phyloP scores from a whole-genome alignment of 352 stramenopile genomes.

The Thalassiosira gravida region DNA sequence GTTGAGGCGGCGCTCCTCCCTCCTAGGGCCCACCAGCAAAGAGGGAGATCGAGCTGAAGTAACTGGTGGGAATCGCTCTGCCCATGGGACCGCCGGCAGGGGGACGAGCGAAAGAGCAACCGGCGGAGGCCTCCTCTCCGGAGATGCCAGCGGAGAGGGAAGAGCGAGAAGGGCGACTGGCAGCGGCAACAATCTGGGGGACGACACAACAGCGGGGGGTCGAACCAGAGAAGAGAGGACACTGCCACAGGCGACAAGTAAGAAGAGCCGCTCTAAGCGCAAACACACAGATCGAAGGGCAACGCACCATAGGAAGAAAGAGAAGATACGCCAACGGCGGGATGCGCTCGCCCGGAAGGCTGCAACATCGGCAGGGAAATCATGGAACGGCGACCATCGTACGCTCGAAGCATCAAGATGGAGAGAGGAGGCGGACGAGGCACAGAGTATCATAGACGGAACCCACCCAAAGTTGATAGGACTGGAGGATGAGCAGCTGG shows the following conservation, averaged over 20 bases:
- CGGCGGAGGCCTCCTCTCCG: background rate
- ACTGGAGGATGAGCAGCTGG: conserved; percentile 1
- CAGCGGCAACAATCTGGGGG: background rate
- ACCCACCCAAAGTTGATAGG: background rate
- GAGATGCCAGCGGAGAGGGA: background rate
- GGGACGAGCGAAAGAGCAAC: background rate
- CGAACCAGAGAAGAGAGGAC: background rate
- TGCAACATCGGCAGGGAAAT: background rate
- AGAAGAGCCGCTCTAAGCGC: background rate
- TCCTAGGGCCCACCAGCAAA: conserved; percentile 3
- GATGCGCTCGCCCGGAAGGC: background rate
- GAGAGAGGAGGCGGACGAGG: background rate
- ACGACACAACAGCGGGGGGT: conserved; percentile 3
- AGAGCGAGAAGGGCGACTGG: background rate
- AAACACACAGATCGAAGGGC: background rate
- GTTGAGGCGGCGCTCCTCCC: background rate
- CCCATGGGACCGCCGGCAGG: background rate
- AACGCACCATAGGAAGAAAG: background rate
- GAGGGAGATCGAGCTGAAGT: conserved; percentile 4
- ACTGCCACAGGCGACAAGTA: background rate
- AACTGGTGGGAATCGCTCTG: conserved; percentile 3
- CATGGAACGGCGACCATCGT: background rate
- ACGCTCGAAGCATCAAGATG: background rate
- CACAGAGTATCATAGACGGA: conserved; percentile 4
- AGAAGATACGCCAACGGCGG: background rate